A percentile compares a stretch with the other conserved stretches of the same genome.
These are phyloP conservation scores for Karstenula rhodostoma DNA, from an alignment of 2,329 filamentous ascomycete genomes.

Conservation along the genomic window DNA sequence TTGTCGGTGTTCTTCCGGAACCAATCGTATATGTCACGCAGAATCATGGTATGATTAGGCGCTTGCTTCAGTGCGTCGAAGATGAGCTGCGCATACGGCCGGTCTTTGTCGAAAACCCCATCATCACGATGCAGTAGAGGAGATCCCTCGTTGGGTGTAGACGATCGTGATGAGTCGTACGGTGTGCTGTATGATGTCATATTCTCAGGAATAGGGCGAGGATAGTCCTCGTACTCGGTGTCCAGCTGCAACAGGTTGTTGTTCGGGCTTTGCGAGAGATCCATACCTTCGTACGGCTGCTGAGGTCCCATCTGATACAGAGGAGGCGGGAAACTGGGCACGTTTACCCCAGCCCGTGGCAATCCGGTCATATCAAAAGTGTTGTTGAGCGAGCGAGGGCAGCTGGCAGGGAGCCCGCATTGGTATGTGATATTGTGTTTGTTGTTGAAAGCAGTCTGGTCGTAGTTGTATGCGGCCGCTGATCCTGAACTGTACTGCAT, in stretches of 20 bases:
- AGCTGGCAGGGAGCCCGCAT: slow-evolving; percentile 24
- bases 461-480: slow-evolving; percentile 25
- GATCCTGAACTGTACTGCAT: slow-evolving; percentile 20
- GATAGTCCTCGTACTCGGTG: slow-evolving; percentile 35
- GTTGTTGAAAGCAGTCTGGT: slow-evolving; percentile 30
- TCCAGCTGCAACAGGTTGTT: slow-evolving; percentile 30
- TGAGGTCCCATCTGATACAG: slow-evolving; percentile 43
- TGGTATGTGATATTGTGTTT: slow-evolving; percentile 34
- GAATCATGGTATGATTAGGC: slow-evolving; percentile 72
- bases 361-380: slow-evolving; percentile 25
- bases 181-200: slow-evolving; percentile 28
- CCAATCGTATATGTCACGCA: slow-evolving; percentile 92
- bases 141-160: slow-evolving; percentile 31
- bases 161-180: slow-evolving; percentile 32
- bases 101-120: slow-evolving; percentile 53
- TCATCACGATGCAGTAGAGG: slow-evolving; percentile 27
- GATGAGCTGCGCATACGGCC: slow-evolving; percentile 85
- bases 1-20: slow-evolving; percentile 84
- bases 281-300: slow-evolving; percentile 28
- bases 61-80: slow-evolving; percentile 76
- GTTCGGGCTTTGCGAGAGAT: slow-evolving; percentile 24
- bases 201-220: slow-evolving; percentile 29
- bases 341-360: slow-evolving; percentile 20
- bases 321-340: slow-evolving; percentile 41
- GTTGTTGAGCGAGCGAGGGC: slow-evolving; percentile 31